phyloP scores from a whole-genome alignment of 2,329 filamentous ascomycete species.

The Cercospora berteroae region DNA sequence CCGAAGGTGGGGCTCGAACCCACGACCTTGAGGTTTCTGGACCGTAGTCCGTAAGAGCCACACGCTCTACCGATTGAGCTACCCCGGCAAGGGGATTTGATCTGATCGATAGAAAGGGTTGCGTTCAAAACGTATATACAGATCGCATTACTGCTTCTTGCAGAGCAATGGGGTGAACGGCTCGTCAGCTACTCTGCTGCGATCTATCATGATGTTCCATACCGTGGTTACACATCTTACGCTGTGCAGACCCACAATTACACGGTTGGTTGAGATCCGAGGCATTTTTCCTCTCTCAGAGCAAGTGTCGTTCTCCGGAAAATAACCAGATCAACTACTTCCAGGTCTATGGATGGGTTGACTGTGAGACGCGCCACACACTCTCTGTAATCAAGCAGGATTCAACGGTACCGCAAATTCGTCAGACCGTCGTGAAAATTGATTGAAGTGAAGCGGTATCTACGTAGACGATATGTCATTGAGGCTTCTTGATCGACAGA shows the following conservation, averaged over 20 bases:
- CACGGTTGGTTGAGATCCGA: neutral
- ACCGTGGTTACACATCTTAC: neutral
- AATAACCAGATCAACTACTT: too few relatives aligned
- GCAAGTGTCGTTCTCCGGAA: too few relatives aligned
- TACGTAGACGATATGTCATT: neutral
- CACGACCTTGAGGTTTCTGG: constrained; percentile 5
- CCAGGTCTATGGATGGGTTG: too few relatives aligned
- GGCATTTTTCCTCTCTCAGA: too few relatives aligned
- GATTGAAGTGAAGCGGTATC: too few relatives aligned
- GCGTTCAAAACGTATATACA: too few relatives aligned
- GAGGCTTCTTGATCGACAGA: constrained; percentile 20
- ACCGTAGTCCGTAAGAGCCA: constrained; percentile 26
- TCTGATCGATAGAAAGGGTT: constrained; percentile 1
- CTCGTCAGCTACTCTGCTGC: neutral
- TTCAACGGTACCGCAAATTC: neutral
- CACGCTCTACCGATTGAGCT: constrained; percentile 54
- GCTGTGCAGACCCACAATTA: neutral
- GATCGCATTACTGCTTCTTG: too few relatives aligned
- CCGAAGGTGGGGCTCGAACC: constrained; percentile 7
- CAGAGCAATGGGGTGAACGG: neutral
- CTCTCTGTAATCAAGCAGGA: neutral
- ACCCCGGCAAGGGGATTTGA: constrained; percentile 41
- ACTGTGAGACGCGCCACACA: too few relatives aligned
- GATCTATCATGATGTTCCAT: neutral
- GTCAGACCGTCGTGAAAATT: neutral